These are phyloP conservation scores for Aschersonia sp. DNA, from an alignment of 2,329 filamentous ascomycete genomes.

Conservation along the genomic window DNA sequence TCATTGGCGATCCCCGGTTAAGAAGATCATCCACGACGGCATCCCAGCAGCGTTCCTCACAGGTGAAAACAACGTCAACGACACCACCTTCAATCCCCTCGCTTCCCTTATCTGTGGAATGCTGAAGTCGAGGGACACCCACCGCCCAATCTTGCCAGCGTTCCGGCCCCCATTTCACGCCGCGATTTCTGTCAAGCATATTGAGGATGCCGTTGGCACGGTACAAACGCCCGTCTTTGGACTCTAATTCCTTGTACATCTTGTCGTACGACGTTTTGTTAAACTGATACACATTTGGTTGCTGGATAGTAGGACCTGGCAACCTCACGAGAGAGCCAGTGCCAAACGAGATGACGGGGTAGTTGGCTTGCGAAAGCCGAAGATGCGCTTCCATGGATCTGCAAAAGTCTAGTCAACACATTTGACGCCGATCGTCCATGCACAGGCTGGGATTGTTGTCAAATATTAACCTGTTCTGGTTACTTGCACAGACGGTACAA, in stretches of 20 bases:
- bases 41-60: constrained; percentile 96
- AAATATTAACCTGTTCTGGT: constrained; percentile 70
- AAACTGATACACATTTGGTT: constrained; percentile 97
- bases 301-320: constrained; percentile 76
- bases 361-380: constrained; percentile 69
- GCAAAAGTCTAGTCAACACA: neutral
- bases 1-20: constrained; percentile 70
- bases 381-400: constrained; percentile 87
- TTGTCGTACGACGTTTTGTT: constrained; percentile 90
- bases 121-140: constrained; percentile 67
- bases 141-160: constrained; percentile 96
- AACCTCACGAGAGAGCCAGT: constrained; percentile 89
- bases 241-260: constrained; percentile 82
- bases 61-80: constrained; percentile 91
- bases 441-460: neutral
- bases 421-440: neutral
- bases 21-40: constrained; percentile 90
- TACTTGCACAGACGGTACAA: constrained; percentile 97
- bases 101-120: constrained; percentile 61
- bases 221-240: constrained; percentile 79
- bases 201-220: constrained; percentile 83
- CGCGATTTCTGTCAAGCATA: constrained; percentile 86
- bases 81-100: constrained; percentile 74
- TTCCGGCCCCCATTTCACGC: constrained; percentile 90
- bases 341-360: constrained; percentile 96